These are phyloP conservation scores for Nephromyces sp. DNA, from an alignment of 169 alveolate species.

Conservation along the genomic window DNA sequence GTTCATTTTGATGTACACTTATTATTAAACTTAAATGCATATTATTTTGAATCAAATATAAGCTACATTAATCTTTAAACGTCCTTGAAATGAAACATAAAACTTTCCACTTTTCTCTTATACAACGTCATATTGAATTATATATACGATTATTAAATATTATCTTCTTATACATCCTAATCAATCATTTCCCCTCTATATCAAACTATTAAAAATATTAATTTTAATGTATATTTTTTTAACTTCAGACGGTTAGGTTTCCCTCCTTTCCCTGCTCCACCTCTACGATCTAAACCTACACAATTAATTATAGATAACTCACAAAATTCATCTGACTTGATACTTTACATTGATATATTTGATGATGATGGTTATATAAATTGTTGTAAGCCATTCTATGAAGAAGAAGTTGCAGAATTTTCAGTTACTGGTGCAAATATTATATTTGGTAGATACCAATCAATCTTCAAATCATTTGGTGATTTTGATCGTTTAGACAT, in stretches of 20 bases:
- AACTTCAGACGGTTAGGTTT: conserved; percentile 12
- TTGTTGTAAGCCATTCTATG: conserved; percentile 21
- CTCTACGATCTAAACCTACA: conserved; percentile 1
- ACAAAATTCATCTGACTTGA: conserved; percentile 1
- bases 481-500: not conserved
- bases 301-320: not conserved
- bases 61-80: too few species aligned
- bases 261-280: conserved; percentile 24
- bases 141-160: too few species aligned
- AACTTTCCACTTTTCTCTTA: too few species aligned
- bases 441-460: conserved; percentile 1
- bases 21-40: too few species aligned
- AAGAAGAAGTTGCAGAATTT: not conserved
- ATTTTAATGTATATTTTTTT: not conserved
- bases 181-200: not conserved
- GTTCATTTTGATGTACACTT: too few species aligned
- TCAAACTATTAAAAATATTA: not conserved
- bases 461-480: not conserved
- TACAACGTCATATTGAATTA: too few species aligned
- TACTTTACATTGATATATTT: conserved; percentile 10
- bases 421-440: conserved; percentile 6
- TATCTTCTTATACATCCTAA: too few species aligned
- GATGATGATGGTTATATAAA: conserved; percentile 22
- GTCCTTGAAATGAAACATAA: too few species aligned
- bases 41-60: too few species aligned